Evolutionary conservation across 768 basidiomycete genomes (phyloP), one percentile per base, ranked within the genome.

Genomic region (Lentinula detonsa): DNA sequence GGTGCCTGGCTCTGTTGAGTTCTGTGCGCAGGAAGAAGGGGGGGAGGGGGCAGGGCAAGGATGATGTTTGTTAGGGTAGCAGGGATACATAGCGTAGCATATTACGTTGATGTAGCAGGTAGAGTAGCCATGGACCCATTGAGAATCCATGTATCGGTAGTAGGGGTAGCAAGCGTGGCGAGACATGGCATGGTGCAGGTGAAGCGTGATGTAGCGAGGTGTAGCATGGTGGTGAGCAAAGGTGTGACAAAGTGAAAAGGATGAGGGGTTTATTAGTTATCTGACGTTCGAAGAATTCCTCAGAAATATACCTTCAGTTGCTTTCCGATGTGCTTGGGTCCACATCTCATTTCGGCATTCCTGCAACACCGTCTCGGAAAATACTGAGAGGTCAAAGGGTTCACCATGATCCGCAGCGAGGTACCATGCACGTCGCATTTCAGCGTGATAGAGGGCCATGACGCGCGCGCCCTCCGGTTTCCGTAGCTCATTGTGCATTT

Each of bases 361-460:
- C 4, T 40, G 16, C 42, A 61, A 16, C 1, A 49, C n/a, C 2
- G 23, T 34, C 42, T 56, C 54, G 4, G 18, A 4, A 7, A 61
- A 46, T 4, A 55, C 28, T 16, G 61, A n/a, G 3, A 61, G 45
- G 34, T 61, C 35, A 18, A 56, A 61, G 16, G 61, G 42, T 7
- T 57, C 28, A 5, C 53, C 54, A 9, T 10, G 15, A 28, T 56
- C 54, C 18, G 33, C 48, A 2, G 16, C 39, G 10, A 46, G 37
- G 43, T 57, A 61, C 54, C 53, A 61, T 34, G 55, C 42, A 18
- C n/a, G 18, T 16, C 43, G 45, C 23, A 33, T 43, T n/a, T 18
- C 28, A 1, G 54, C 61, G 9, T 61, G 61, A 28, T 61, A 61
- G 23, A 43, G 45, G n/a, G 45, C 61, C 33, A 61, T 37, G 1